Percentiles rank a stretch among this genome's conserved stretches.
These are phyloP conservation scores for slime mould (Dictyostelium discoideum) DNA, from an alignment of 78 protist species.

Conservation along the genomic window dicty_2.7 NC_007088.5:5628001-5628500, in stretches of 20 bases:
- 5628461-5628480: background rate
- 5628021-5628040: conserved; percentile 93
- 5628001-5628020: conserved; percentile 93
- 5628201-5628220: conserved; percentile 97
- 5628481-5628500: conserved; percentile 56
- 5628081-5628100: conserved; percentile 97
- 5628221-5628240: conserved; percentile 97
- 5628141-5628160: conserved; percentile 98
- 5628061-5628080: conserved; percentile 97
- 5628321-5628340: conserved; percentile 31
- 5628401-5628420: conserved; percentile 50
- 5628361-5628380: conserved; percentile 84
- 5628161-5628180: conserved; percentile 99
- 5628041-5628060: conserved; percentile 98
- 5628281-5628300: conserved; percentile 87
- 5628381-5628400: conserved; percentile 47
- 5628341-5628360: conserved; percentile 61
- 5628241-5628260: conserved; percentile 89
- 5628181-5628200: conserved; percentile 98
- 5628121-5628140: conserved; percentile 97
- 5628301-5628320: conserved; percentile 24
- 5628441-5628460: conserved; percentile 5
- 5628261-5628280: conserved; percentile 78
- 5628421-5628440: conserved; percentile 78
- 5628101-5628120: conserved; percentile 99